Base-by-base conservation (phyloP, 805 yeast species). In the Candida ascalaphidarum region DNA sequence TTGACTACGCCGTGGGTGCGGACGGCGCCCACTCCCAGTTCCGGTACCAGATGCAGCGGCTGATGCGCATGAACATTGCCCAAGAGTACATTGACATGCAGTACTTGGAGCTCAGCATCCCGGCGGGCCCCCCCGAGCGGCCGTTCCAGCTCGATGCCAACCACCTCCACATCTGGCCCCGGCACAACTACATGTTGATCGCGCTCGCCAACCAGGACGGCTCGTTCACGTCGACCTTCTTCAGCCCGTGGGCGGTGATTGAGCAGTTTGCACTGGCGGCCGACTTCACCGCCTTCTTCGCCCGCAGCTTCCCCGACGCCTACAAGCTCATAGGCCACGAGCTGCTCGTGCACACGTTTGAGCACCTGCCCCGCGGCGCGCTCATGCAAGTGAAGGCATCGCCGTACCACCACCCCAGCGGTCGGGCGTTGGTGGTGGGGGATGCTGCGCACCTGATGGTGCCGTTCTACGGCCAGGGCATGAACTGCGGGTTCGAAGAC, bases 381-480 rank as follows among this genome's bases (percentile, higher is more conserved):
- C 62, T 88, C 25, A 66, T 86, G 58, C 84, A 82, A 35, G 68
- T 82, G 6, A 68, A 68, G 26, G 78, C 83, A 40, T 57, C 58
- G 27, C 85, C 89, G 2, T 88, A 84, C 55, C 73, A 83, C 46
- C 67, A 62, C 31, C 63, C 65, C 25, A 51, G 63, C 23, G 81
- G 76, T 26, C 69, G 71, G 32, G 77, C 77, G 11, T 58, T 88
- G 7, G 56, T 88, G 9, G 56, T 88, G 17, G 96, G 96, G 5
- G 96, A 88, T 51, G 95, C 96, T 1, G 94, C 96, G 0, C 96
- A 88, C 55, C 75, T 92, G 17, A 88, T 86, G 95, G 96, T 88
- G 5, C 96, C 96, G n/a, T 88, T 88, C 52, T 88, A 86, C 48
- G 96, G 96, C 7, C 96, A 88, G 52, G 96, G 96, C 4, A 81